Evolutionary conservation across 2,329 filamentous ascomycete genomes (phyloP).

Genomic region (Epichloe gansuensis): DNA sequence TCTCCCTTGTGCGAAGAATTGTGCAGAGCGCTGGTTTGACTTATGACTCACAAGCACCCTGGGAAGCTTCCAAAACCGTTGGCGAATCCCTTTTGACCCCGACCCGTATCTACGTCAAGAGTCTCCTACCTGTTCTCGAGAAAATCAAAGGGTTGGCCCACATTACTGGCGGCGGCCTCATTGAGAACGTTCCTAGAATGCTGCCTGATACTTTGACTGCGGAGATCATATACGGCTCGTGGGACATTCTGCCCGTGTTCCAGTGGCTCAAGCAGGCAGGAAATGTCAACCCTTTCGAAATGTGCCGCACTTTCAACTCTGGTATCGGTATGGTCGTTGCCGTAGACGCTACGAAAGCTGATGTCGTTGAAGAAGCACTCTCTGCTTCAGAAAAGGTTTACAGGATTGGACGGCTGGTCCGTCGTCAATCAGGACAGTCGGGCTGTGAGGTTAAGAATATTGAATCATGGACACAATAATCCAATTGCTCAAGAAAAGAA

Average conservation of each 20-base stretch:
- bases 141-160: constrained; percentile 88
- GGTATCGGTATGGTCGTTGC: constrained; percentile 90
- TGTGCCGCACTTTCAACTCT: constrained; percentile 88
- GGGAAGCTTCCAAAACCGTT: constrained; percentile 50
- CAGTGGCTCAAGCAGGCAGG: constrained; percentile 66
- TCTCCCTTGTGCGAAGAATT: constrained; percentile 89
- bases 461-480: constrained; percentile 17
- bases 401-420: constrained; percentile 58
- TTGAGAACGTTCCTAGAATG: constrained; percentile 92
- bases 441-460: constrained; percentile 23
- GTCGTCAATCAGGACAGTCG: constrained; percentile 29
- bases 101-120: constrained; percentile 85
- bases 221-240: constrained; percentile 63
- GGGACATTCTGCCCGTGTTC: constrained; percentile 69
- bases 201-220: constrained; percentile 67
- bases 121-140: constrained; percentile 53
- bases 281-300: constrained; percentile 64
- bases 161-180: constrained; percentile 87
- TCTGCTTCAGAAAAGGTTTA: constrained; percentile 61
- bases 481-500: no score
- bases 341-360: constrained; percentile 52
- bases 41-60: constrained; percentile 65
- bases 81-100: constrained; percentile 75
- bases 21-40: constrained; percentile 58
- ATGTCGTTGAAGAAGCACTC: constrained; percentile 46